Conservation (phyloP, 139 green algal genomes). For the Chlamydomonas schloesseri region DNA sequence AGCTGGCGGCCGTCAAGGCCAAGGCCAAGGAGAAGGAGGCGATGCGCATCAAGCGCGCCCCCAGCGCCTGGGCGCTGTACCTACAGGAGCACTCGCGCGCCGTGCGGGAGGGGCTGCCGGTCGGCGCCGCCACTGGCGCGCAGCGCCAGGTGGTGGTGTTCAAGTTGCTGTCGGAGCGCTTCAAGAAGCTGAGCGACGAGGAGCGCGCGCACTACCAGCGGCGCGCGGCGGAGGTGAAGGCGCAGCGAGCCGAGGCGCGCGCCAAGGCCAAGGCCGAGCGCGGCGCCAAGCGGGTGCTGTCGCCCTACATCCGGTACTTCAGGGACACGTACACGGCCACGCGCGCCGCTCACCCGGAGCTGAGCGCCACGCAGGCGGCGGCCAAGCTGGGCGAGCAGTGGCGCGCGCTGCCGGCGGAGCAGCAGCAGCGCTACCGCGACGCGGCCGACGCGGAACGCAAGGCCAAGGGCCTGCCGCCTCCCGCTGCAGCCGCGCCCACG, state of each 20-base stretch:
- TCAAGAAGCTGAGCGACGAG: not conserved
- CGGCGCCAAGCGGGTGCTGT: not conserved
- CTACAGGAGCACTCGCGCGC: not conserved
- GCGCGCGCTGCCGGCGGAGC: not conserved
- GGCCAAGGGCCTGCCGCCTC: conserved; percentile 6
- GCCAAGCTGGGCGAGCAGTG: not conserved
- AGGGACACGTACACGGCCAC: not conserved
- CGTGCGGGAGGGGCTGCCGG: not conserved
- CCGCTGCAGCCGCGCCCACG: no score
- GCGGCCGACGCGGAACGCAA: not conserved
- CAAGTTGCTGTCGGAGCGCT: not conserved
- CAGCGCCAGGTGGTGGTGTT: not conserved
- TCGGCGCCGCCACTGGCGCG: no score
- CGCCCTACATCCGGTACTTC: conserved; percentile 7
- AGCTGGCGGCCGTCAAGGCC: not conserved
- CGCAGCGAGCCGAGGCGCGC: not conserved
- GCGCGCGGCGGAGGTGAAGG: not conserved
- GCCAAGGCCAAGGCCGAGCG: not conserved
- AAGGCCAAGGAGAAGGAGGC: not conserved
- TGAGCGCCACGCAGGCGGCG: not conserved
- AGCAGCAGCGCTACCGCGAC: not conserved
- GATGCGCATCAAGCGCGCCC: not conserved
- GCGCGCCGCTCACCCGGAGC: not conserved
- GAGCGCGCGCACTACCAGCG: conserved; percentile 3
- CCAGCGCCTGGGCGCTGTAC: not conserved